Evolutionary conservation across 2,329 filamentous ascomycete genomes (phyloP).

Genomic region (Fusarium clavum): DNA sequence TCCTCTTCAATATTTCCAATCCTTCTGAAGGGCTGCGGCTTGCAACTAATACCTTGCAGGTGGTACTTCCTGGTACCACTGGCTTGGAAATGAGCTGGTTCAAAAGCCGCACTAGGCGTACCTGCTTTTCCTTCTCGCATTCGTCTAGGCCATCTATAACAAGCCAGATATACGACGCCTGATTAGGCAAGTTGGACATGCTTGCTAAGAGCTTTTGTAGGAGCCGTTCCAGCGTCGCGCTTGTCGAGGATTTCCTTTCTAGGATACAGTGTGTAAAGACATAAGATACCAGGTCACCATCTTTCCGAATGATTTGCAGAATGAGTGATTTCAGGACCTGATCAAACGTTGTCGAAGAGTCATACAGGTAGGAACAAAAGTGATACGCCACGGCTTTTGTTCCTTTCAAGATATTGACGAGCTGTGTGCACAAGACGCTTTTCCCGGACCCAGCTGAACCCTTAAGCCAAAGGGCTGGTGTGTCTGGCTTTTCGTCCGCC

Average conservation of each 20-base stretch:
- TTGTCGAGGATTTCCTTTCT: conserved; percentile 16
- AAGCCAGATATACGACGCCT: conserved; percentile 13
- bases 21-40: background rate
- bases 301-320: conserved; percentile 11
- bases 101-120: conserved; percentile 1
- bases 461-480: conserved; percentile 16
- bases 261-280: conserved; percentile 19
- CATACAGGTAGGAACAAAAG: conserved; percentile 24
- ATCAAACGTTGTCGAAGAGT: conserved; percentile 12
- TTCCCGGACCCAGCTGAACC: conserved; percentile 28
- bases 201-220: conserved; percentile 5
- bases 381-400: background rate
- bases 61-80: background rate
- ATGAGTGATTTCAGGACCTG: conserved; percentile 20
- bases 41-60: conserved; percentile 25
- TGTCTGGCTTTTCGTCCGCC: conserved; percentile 5
- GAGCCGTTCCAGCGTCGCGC: conserved; percentile 1
- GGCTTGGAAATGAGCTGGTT: conserved; percentile 11
- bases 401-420: conserved; percentile 26
- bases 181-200: background rate
- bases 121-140: conserved; percentile 18
- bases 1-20: background rate
- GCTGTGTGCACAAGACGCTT: conserved; percentile 27
- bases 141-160: conserved; percentile 32
- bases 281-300: conserved; percentile 19